Conservation (phyloP, 2,329 filamentous ascomycete genomes). For the Clarireedia paspali region DNA sequence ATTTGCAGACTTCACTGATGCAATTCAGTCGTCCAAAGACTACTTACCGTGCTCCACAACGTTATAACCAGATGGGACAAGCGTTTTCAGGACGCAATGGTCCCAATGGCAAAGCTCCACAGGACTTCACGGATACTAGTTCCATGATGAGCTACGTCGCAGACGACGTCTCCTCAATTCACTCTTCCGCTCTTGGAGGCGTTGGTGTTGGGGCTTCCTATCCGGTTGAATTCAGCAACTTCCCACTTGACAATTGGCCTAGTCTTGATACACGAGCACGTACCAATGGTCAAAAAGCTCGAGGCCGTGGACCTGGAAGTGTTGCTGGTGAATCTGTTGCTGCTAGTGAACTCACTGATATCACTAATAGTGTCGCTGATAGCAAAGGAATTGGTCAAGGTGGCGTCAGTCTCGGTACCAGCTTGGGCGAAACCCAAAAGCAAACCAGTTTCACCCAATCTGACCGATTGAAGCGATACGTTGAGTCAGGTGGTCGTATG, state of each 20-base stretch:
- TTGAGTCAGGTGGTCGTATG: constrained; percentile 72
- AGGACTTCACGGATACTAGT: constrained; percentile 54
- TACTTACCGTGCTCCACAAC: constrained; percentile 80
- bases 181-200: constrained; percentile 83
- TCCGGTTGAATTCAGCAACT: constrained; percentile 91
- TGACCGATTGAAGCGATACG: constrained; percentile 89
- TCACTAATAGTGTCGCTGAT: constrained; percentile 61
- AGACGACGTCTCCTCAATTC: constrained; percentile 93
- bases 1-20: constrained; percentile 88
- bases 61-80: constrained; percentile 65
- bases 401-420: constrained; percentile 76
- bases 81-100: constrained; percentile 30
- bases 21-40: constrained; percentile 94
- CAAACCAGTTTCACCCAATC: constrained; percentile 70
- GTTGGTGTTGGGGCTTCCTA: constrained; percentile 74
- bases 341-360: constrained; percentile 82
- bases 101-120: constrained; percentile 21
- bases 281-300: constrained; percentile 54
- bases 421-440: constrained; percentile 69
- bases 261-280: constrained; percentile 63
- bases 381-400: constrained; percentile 72
- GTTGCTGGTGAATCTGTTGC: constrained; percentile 88
- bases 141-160: constrained; percentile 94
- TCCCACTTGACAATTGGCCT: constrained; percentile 75
- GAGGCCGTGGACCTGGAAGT: constrained; percentile 64